Evolutionary conservation across 441 rosid genomes (phyloP).

Genomic region (Populus trichocarpa): DNA sequence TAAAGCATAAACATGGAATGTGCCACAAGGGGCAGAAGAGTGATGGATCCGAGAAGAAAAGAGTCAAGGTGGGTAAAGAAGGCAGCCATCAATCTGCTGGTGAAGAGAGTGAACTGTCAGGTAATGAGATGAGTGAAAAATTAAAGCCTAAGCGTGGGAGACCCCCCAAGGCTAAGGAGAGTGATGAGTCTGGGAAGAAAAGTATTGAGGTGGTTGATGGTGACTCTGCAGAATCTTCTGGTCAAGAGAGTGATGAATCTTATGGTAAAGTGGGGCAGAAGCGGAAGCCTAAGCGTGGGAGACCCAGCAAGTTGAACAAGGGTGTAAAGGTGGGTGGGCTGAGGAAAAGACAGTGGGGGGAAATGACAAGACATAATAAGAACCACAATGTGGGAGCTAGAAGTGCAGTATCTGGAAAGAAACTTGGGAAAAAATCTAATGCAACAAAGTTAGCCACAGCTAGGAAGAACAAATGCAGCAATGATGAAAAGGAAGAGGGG

Average conservation of each 20-base stretch:
- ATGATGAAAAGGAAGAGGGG: constrained; percentile 17
- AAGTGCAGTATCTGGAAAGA: constrained; percentile 18
- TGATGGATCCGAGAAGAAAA: constrained; percentile 15
- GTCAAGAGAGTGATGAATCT: not conserved
- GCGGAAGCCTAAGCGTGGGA: constrained; percentile 28
- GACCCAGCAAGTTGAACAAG: constrained; percentile 27
- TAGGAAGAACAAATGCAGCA: constrained; percentile 10
- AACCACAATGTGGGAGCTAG: constrained; percentile 9
- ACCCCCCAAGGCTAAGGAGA: constrained; percentile 18
- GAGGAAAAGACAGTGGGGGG: constrained; percentile 15
- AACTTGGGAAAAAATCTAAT: constrained; percentile 15
- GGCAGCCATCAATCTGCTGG: not conserved
- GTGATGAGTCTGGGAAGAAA: constrained; percentile 13
- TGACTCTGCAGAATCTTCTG: constrained; percentile 6
- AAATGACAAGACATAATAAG: constrained; percentile 8
- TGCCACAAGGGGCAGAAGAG: constrained; percentile 19
- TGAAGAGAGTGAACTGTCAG: constrained; percentile 5
- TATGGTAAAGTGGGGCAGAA: constrained; percentile 5
- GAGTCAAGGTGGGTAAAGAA: not conserved
- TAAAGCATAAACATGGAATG: constrained; percentile 20
- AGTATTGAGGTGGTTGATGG: not conserved
- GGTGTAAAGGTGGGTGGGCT: constrained; percentile 11
- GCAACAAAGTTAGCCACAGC: constrained; percentile 2
- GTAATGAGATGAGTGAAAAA: constrained; percentile 4
- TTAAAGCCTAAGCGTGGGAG: constrained; percentile 24